Percentiles rank a stretch among this genome's conserved stretches.
phyloP scores from a whole-genome alignment of 192 early-diverging fungal species.

The Coemansia javaensis region DNA sequence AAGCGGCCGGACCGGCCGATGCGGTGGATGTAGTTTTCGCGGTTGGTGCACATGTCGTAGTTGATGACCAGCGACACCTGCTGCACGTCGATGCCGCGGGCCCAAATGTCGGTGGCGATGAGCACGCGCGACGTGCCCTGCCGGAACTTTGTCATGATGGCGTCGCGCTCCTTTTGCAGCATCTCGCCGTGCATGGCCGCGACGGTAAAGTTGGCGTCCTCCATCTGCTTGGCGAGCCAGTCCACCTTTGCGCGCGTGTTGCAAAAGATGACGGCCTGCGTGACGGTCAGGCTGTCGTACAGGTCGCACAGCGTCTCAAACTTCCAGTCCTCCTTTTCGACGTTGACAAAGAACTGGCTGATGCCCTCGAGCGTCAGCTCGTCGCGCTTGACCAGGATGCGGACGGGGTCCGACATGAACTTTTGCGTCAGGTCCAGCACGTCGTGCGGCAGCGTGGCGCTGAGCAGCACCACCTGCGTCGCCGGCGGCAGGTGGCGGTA shows the following conservation, averaged over 20 bases:
- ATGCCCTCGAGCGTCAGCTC: constrained; percentile 98
- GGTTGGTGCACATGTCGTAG: constrained; percentile 93
- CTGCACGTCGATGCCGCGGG: constrained; percentile 98
- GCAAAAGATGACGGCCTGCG: constrained; percentile 98
- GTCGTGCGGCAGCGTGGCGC: constrained; percentile 90
- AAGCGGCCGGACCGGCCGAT: constrained; percentile 98
- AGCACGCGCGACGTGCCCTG: constrained; percentile 90
- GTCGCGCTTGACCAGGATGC: constrained; percentile 97
- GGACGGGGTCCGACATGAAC: constrained; percentile 95
- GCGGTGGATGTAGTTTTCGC: constrained; percentile 98
- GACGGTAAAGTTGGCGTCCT: constrained; percentile 95
- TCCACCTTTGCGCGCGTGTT: constrained; percentile 97
- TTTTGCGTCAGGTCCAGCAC: constrained; percentile 95
- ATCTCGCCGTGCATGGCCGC: constrained; percentile 99
- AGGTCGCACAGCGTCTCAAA: constrained; percentile 97
- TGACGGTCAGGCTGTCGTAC: constrained; percentile 94
- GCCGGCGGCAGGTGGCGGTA: constrained; percentile 87
- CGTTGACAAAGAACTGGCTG: constrained; percentile 97
- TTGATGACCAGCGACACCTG: constrained; percentile 98
- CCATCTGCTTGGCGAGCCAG: constrained; percentile 95
- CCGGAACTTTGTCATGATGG: constrained; percentile 96
- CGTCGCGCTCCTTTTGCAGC: constrained; percentile 95
- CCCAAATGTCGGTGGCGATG: constrained; percentile 98
- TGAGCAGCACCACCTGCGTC: constrained; percentile 89
- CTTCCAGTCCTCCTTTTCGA: constrained; percentile 98